Evolutionary conservation across 208 protist species (phyloP).

Genomic region (Crithidia acanthocephali): DNA sequence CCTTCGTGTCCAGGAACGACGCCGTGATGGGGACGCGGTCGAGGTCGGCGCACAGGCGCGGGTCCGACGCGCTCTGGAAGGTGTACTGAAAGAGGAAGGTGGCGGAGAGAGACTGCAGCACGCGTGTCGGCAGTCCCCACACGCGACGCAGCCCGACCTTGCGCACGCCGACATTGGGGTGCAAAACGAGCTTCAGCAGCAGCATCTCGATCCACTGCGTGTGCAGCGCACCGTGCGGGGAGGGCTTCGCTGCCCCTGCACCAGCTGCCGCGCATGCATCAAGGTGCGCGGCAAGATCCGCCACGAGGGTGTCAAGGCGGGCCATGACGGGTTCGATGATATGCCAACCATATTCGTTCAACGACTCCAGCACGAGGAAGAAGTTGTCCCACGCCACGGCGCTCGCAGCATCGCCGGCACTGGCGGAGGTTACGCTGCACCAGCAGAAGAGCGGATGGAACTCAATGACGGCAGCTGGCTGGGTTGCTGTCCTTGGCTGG

Average conservation of each 20-base stretch:
- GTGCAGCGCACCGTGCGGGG: slow-evolving; percentile 38
- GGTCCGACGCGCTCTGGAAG: slow-evolving; percentile 60
- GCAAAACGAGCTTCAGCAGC: slow-evolving; percentile 76
- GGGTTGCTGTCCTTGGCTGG: neutral
- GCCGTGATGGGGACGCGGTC: slow-evolving; percentile 65
- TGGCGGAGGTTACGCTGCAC: neutral
- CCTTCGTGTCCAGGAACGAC: slow-evolving; percentile 67
- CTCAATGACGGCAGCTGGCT: neutral
- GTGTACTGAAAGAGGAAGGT: slow-evolving; percentile 65
- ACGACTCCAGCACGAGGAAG: slow-evolving; percentile 81
- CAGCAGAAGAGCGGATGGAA: slow-evolving; percentile 14
- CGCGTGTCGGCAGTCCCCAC: slow-evolving; percentile 52
- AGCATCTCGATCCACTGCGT: slow-evolving; percentile 80
- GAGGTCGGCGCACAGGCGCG: slow-evolving; percentile 74
- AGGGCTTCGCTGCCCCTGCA: neutral
- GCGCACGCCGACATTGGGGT: slow-evolving; percentile 83
- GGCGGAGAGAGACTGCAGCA: slow-evolving; percentile 56
- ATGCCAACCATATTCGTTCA: slow-evolving; percentile 88
- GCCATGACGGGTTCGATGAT: slow-evolving; percentile 76
- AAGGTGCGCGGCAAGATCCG: slow-evolving; percentile 32
- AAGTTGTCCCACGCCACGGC: slow-evolving; percentile 62
- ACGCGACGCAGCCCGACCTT: slow-evolving; percentile 66
- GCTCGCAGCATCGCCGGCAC: slow-evolving; percentile 13
- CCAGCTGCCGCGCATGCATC: neutral
- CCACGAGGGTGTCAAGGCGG: slow-evolving; percentile 70